Evolutionary conservation across 1,139 yeast genomes (phyloP), one percentile per base, ranked within the genome.

Genomic region (Magnusiomyces clavatus): DNA sequence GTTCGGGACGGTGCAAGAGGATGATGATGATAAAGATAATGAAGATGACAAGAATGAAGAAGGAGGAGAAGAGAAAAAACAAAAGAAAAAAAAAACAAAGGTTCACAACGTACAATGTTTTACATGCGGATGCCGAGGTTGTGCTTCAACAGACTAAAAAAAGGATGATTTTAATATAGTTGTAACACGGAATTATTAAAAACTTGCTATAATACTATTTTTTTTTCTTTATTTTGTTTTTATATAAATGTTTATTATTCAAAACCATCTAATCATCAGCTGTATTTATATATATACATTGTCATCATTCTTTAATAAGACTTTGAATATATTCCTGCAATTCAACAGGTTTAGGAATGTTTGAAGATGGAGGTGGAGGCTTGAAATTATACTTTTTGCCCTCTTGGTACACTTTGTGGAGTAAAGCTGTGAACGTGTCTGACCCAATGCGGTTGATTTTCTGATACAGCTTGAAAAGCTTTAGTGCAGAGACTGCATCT

Each of bases 101-200:
- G 51, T 58, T 10, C 62, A 64, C 48, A 58, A 63, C 6, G 72
- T 80, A 11, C 81, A 83, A 58, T 89, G 97, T 65, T 76, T 85
- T 8, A 86, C 86, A 40, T 89, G 97, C 71, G 97, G 97, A 0
- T 89, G 97, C 61, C 72, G 78, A 56, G 96, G 96, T 1, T 89
- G 97, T 65, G 81, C 95, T 1, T 83, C 92, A 60, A 76, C 82
- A n/a, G 95, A 86, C 63, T 86, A 64, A 39, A 34, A 35, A 39
- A 37, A 47, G 34, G 8, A 8, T 5, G 8, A 39, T 24, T 24
- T 24, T 5, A 24, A 24, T 24, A 24, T 8, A 5, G 8, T 4
- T 24, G 8, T 24, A 24, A 24, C 8, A 24, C 8, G 8, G 8
- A 24, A 24, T 5, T 8, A 4, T 5, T 24, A 24, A 24, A 24